These are phyloP conservation scores for Cucumis cinereus DNA, from an alignment of 306 rosid species.

Conservation along the genomic window DNA sequence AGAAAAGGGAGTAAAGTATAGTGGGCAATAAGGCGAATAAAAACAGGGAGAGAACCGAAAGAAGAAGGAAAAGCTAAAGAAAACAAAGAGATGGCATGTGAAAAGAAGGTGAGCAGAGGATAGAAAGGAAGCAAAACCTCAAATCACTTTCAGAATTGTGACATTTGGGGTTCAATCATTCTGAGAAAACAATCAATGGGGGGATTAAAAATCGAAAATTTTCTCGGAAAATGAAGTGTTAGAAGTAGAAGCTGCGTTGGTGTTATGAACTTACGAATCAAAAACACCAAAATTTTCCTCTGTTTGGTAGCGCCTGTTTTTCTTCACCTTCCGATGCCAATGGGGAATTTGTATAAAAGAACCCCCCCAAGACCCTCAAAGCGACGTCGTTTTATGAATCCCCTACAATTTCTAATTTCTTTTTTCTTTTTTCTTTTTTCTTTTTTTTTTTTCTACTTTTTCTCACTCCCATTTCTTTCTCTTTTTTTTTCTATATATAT, in stretches of 20 bases:
- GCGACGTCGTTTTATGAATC: not conserved
- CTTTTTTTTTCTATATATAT: not conserved
- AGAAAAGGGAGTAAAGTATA: constrained; percentile 7
- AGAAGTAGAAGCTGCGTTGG: not conserved
- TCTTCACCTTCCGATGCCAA: not conserved
- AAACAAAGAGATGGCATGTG: not conserved
- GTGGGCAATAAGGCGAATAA: constrained; percentile 11
- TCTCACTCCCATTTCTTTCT: not conserved
- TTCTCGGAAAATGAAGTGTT: constrained; percentile 4
- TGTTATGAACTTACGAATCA: not conserved
- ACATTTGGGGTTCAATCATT: constrained; percentile 10
- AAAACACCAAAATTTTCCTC: not conserved
- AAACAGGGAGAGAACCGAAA: not conserved
- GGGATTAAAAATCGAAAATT: not conserved
- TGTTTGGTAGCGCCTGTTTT: constrained; percentile 3
- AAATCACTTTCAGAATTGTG: not conserved
- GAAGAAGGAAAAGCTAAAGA: constrained; percentile 14
- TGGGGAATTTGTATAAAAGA: not conserved
- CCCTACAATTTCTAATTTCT: not conserved
- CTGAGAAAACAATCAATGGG: constrained; percentile 31
- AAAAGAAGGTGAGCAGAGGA: not conserved
- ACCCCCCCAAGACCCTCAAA: not conserved
- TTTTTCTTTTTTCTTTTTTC: not conserved
- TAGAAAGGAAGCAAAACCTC: not conserved
- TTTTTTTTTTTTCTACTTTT: not conserved